Evolutionary conservation across 495 filamentous ascomycete genomes (phyloP).

Genomic region (Cetradonia linearis): DNA sequence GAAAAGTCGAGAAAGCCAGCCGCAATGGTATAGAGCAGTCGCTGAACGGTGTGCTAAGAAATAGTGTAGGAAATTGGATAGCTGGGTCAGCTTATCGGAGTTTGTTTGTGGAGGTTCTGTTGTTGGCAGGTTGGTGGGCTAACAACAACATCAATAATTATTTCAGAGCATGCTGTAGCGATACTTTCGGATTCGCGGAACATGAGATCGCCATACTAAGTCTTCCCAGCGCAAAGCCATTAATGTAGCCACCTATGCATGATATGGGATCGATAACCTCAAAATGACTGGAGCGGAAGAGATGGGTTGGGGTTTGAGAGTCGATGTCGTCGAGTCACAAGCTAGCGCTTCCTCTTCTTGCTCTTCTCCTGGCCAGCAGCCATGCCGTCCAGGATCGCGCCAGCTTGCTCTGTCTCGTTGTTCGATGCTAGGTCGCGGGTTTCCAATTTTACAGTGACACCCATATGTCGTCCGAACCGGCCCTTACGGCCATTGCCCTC

Average conservation of each 20-base stretch:
- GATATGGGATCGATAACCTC: background rate
- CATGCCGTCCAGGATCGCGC: constrained; percentile 24
- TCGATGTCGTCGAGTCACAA: background rate
- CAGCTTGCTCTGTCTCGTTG: constrained; percentile 30
- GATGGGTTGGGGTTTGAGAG: too few species aligned
- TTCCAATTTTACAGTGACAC: constrained; percentile 72
- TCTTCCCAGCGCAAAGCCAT: background rate
- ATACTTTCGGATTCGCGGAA: background rate
- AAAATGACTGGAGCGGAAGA: too few species aligned
- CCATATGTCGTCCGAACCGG: constrained; percentile 93
- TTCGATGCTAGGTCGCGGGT: constrained; percentile 31
- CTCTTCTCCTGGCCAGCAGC: constrained; percentile 46
- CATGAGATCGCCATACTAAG: background rate
- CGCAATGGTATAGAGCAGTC: background rate
- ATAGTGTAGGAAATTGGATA: background rate
- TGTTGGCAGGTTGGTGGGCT: background rate
- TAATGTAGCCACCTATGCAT: background rate
- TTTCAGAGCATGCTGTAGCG: background rate
- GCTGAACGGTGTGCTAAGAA: background rate
- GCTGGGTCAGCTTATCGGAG: background rate
- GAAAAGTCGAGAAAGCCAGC: constrained; percentile 7
- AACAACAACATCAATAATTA: background rate
- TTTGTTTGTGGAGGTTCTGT: background rate
- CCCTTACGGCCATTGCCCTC: constrained; percentile 94
- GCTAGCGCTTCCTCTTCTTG: constrained; percentile 65